Conservation (phyloP, 345 rosid genomes). For the Camelina laxa region DNA sequence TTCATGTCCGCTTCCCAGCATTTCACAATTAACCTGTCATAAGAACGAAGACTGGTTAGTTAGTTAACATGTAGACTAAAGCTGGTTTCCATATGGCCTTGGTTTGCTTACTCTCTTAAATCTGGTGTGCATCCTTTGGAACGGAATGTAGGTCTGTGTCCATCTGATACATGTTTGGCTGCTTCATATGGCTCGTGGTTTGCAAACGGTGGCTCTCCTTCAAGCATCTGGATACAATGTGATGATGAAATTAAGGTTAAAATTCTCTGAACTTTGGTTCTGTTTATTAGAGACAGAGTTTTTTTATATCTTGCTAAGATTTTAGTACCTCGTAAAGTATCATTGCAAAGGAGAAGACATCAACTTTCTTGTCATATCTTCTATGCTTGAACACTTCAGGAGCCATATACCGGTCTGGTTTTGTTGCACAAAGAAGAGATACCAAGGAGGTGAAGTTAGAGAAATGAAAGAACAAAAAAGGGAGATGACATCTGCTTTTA, state of each 20-base stretch:
- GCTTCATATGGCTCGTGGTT: slow-evolving; percentile 93
- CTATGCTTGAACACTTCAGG: slow-evolving; percentile 99
- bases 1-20: slow-evolving; percentile 95
- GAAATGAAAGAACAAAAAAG: background rate
- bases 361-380: slow-evolving; percentile 97
- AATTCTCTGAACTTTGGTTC: slow-evolving; percentile 22
- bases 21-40: slow-evolving; percentile 65
- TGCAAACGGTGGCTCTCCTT: slow-evolving; percentile 90
- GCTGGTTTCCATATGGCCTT: background rate
- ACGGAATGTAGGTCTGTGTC: slow-evolving; percentile 81
- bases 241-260: slow-evolving; percentile 11
- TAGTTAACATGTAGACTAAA: background rate
- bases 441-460: slow-evolving; percentile 40
- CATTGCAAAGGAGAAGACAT: slow-evolving; percentile 98
- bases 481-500: background rate
- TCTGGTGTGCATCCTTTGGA: slow-evolving; percentile 77
- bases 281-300: background rate
- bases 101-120: slow-evolving; percentile 75
- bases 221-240: slow-evolving; percentile 74
- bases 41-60: slow-evolving; percentile 13
- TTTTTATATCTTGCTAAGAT: background rate
- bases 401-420: slow-evolving; percentile 98
- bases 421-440: slow-evolving; percentile 38
- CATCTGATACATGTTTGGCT: slow-evolving; percentile 90
- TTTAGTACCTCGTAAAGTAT: slow-evolving; percentile 83